phyloP scores from a whole-genome alignment of 257 asterid species.

The Nicotiana paniculata region DNA sequence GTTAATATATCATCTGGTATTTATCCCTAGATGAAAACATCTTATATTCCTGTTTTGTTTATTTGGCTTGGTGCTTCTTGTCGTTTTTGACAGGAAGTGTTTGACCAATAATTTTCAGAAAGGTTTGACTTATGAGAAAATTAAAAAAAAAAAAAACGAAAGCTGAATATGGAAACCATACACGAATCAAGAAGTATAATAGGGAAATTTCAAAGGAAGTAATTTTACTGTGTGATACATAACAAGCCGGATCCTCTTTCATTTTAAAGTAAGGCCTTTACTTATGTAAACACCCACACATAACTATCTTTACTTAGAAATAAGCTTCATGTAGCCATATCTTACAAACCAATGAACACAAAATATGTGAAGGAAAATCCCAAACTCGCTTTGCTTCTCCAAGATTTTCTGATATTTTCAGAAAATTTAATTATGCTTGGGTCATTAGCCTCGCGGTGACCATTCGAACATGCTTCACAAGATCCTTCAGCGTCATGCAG shows the following conservation, averaged over 20 bases:
- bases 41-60: neutral
- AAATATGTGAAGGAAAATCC: neutral
- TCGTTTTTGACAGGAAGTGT: neutral
- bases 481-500: constrained; percentile 7
- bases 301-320: neutral
- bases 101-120: neutral
- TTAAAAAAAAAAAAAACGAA: neutral
- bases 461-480: neutral
- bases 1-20: no score
- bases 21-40: neutral
- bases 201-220: neutral
- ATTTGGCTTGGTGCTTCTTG: neutral
- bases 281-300: neutral
- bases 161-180: neutral
- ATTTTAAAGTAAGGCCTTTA: neutral
- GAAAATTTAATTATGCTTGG: neutral
- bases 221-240: neutral
- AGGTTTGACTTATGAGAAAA: neutral
- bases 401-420: neutral
- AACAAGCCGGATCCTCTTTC: no score
- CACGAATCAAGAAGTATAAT: neutral
- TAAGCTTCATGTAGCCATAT: neutral
- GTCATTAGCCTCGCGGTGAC: constrained; percentile 1
- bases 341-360: neutral
- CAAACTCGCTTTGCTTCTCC: neutral